Base-by-base conservation (phyloP, 2,329 filamentous ascomycete species). In the Pochonia chlamydosporia region DNA sequence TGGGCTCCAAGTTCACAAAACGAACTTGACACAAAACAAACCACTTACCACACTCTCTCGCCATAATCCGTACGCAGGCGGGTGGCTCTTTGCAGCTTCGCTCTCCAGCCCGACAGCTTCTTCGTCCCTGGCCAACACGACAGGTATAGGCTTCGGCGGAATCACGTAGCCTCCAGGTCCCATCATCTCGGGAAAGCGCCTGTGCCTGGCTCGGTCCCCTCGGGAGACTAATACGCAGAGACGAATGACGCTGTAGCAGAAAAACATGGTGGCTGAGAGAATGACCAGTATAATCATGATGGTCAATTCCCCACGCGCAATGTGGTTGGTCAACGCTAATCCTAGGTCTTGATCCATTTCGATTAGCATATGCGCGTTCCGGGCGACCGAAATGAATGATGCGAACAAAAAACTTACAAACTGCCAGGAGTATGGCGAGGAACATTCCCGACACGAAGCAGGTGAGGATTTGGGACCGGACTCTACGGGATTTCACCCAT, bases 11-110 rank as follows among this genome's bases (percentile, higher is more conserved):
- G n/a, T n/a, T n/a, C n/a, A 16, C 23, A 8, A 10, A 24, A 3
- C 25, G n/a, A 10, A 31, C 28, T 3, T 25, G 3, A 25, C 18
- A 9, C 18, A 18, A 9, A 16, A 44, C 23, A n/a, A 41, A 35
- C 4, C 13, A 81, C 84, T 65, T 76, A 88, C 84, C 66, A 93
- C 87, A 59, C 85, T 92, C 63, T 84, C 83, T 44, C 89, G 76
- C 87, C 89, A 95, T 1, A 89, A 70, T 0, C 90, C 90, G 61
- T 96, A 96, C 2, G 89, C 89, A 0, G 91, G 90, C 4, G 91
- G 90, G 8, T 82, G 80, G 18, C 75, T 54, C 56, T 82, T 82
- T 36, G 70, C 68, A 0, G 76, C 68, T 49, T 81, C 76, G 43
- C 72, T 77, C 48, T 79, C 74, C 45, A 74, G 63, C 3, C 76